Evolutionary conservation across 208 protist species (phyloP).

Genomic region (Leishmania turanica): DNA sequence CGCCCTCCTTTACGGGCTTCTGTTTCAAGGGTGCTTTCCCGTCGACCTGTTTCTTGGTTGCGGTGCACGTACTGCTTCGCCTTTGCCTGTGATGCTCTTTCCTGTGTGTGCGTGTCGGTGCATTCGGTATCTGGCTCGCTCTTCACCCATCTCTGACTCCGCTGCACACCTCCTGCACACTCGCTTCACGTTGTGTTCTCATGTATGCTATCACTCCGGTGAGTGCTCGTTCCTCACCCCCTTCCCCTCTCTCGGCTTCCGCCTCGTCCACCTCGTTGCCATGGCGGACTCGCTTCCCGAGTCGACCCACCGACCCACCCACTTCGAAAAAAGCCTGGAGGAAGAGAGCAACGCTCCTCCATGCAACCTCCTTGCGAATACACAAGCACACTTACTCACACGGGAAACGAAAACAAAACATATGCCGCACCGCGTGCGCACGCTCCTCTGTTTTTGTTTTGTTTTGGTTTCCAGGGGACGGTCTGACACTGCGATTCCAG

Average conservation of each 20-base stretch:
- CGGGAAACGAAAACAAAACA: not conserved
- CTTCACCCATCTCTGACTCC: not conserved
- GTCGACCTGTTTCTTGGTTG: not conserved
- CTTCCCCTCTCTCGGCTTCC: not conserved
- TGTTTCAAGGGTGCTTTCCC: not conserved
- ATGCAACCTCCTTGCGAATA: not conserved
- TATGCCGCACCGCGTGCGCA: not conserved
- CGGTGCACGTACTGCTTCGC: not conserved
- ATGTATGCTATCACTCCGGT: constrained; percentile 9
- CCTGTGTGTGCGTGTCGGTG: not conserved
- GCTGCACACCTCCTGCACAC: not conserved
- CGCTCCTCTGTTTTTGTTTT: not conserved
- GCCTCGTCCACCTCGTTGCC: not conserved
- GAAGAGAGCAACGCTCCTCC: not conserved
- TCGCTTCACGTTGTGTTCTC: constrained; percentile 1
- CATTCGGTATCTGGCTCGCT: not conserved
- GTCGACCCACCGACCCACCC: not conserved
- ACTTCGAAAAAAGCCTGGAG: not conserved
- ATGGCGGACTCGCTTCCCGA: not conserved
- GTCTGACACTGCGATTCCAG: not conserved
- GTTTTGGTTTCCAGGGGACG: not conserved
- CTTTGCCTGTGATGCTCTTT: not conserved
- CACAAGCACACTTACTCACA: not conserved
- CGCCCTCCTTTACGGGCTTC: not conserved
- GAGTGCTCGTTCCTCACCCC: not conserved